Conservation (phyloP, 2,329 filamentous ascomycete genomes). For the Trichocomaceae sp. region DNA sequence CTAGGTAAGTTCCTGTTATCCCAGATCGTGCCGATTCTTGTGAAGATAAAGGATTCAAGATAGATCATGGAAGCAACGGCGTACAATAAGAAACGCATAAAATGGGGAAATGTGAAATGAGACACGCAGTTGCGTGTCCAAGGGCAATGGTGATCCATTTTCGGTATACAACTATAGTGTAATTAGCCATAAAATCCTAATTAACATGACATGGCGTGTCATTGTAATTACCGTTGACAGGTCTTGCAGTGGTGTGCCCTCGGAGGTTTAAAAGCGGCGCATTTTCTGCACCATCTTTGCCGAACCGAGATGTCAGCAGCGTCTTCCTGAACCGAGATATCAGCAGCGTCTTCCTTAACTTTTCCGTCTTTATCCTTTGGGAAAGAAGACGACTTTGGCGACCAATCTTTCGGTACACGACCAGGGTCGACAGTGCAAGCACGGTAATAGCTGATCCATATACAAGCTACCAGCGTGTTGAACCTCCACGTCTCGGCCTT, state of each 20-base stretch:
- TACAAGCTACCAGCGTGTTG: conserved; percentile 49
- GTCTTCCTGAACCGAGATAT: conserved; percentile 16
- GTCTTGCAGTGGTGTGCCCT: conserved; percentile 60
- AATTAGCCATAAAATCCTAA: neutral
- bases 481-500: conserved; percentile 47
- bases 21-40: conserved; percentile 50
- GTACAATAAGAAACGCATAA: conserved; percentile 57
- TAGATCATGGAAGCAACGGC: conserved; percentile 52
- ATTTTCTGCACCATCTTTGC: conserved; percentile 55
- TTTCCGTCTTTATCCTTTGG: conserved; percentile 14
- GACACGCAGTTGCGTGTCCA: conserved; percentile 63
- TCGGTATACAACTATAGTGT: conserved; percentile 50
- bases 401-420: conserved; percentile 43
- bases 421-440: conserved; percentile 57
- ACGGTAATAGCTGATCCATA: conserved; percentile 54
- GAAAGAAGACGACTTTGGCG: conserved; percentile 12
- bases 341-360: conserved; percentile 16
- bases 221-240: conserved; percentile 47
- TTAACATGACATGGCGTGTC: neutral
- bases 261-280: conserved; percentile 55
- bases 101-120: conserved; percentile 59
- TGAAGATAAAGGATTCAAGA: conserved; percentile 50
- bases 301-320: conserved; percentile 19
- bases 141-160: conserved; percentile 62
- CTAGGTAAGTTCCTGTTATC: conserved; percentile 49